phyloP scores from a whole-genome alignment of 306 rosid species.

The Rosa multiflora region DNA sequence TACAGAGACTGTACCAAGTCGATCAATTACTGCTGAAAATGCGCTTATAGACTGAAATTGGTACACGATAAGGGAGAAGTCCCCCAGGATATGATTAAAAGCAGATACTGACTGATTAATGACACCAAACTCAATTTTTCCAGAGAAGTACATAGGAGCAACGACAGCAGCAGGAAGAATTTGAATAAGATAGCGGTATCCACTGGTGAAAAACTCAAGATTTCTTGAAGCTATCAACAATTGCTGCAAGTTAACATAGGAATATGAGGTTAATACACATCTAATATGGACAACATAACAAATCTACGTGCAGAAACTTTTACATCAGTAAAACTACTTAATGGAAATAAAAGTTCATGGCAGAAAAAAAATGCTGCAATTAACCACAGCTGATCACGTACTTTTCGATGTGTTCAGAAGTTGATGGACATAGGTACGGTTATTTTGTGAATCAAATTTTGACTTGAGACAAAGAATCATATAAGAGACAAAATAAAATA shows the following conservation, averaged over 20 bases:
- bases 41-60: slow-evolving; percentile 93
- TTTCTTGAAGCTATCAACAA: slow-evolving; percentile 90
- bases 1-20: slow-evolving; percentile 61
- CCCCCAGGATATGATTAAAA: slow-evolving; percentile 91
- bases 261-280: slow-evolving; percentile 11
- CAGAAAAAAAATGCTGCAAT: neutral
- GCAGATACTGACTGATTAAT: slow-evolving; percentile 97
- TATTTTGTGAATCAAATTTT: neutral
- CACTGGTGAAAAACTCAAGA: slow-evolving; percentile 88
- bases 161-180: slow-evolving; percentile 98
- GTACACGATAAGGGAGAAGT: slow-evolving; percentile 87
- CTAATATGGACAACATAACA: neutral
- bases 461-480: neutral
- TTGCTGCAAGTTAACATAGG: slow-evolving; percentile 50
- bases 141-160: slow-evolving; percentile 96
- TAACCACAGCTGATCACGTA: neutral
- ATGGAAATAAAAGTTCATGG: neutral
- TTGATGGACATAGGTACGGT: neutral
- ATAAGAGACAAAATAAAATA: neutral
- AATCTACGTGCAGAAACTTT: neutral
- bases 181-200: slow-evolving; percentile 90
- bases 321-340: neutral
- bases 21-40: slow-evolving; percentile 94
- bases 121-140: slow-evolving; percentile 97
- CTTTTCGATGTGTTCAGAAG: neutral